Base-by-base conservation (phyloP, 1,139 yeast genomes). In the Hyphopichia khmerensis region DNA sequence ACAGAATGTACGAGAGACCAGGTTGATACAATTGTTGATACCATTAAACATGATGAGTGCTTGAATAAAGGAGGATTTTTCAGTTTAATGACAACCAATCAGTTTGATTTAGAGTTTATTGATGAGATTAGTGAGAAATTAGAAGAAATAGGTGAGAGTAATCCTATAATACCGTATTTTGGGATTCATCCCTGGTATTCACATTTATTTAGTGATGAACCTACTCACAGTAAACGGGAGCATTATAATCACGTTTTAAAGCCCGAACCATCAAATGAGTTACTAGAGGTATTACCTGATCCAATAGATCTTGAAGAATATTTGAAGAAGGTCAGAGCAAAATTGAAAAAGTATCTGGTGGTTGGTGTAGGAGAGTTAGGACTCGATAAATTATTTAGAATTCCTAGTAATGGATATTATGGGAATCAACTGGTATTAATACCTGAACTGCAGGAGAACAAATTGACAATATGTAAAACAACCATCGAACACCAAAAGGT, bases 181-280 rank as follows among this genome's bases (percentile, higher is more conserved):
- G 99, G 98, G 0, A 70, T 88, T 4, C 98, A 93, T 60, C 98
- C 98, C 0, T 91, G 97, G 97, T 89, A 79, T 55, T 65, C 81
- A 2, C 96, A 91, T 60, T 53, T 84, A 26, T 83, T 81, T 48
- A 67, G 78, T 9, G 43, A 38, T 2, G 50, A 62, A 7, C 60
- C 15, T 3, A 26, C 4, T 4, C 14, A 16, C 6, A 17, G 21
- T 32, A 77, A 77, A 48, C 17, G 39, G 14, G 61, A 51, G 4
- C 97, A 90, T 60, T 93, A 90, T 56, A 40, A 47, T 2, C 24
- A 48, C 0, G 79, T 88, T 0, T 59, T 85, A 39, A 43, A 46
- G 6, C 80, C 83, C n/a, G 51, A 55, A 2, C 73, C 75, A 2
- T 50, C 65, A 15, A 59, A 57, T 0, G 75, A 70, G 16, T 57